phyloP scores from a whole-genome alignment of 2,329 filamentous ascomycete species.

The Raffaelea ambrosiae region DNA sequence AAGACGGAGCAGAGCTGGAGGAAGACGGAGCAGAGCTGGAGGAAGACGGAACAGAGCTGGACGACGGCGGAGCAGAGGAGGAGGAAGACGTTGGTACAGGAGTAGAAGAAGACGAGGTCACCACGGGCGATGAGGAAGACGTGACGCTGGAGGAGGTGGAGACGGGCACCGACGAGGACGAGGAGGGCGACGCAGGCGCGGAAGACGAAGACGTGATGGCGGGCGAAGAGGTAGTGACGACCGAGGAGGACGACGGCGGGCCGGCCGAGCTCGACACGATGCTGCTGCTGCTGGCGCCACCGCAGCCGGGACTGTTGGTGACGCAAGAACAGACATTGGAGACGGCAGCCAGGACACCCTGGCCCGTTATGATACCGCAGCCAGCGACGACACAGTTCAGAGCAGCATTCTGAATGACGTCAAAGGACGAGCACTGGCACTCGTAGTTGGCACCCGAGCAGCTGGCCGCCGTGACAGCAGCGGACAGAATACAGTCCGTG shows the following conservation, averaged over 20 bases:
- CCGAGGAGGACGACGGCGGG: neutral
- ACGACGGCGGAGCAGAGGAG: neutral
- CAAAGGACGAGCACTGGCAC: slow-evolving; percentile 7
- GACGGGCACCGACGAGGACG: neutral
- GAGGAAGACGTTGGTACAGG: neutral
- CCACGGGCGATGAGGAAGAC: neutral
- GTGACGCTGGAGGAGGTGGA: neutral
- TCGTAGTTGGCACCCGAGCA: slow-evolving; percentile 1
- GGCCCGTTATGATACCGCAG: slow-evolving; percentile 1
- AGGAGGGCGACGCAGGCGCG: neutral
- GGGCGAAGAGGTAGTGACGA: neutral
- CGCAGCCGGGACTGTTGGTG: neutral
- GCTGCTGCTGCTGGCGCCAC: neutral
- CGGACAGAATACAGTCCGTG: slow-evolving; percentile 1
- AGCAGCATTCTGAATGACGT: slow-evolving; percentile 3
- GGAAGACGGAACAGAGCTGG: neutral
- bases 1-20: neutral
- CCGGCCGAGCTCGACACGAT: neutral
- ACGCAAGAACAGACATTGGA: slow-evolving; percentile 3
- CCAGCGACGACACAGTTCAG: slow-evolving; percentile 5
- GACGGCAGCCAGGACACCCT: neutral
- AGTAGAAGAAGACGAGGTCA: neutral
- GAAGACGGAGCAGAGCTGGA: neutral
- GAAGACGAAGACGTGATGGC: neutral
- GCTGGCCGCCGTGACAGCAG: slow-evolving; percentile 1